Evolutionary conservation across 176 grass and related monocot species (phyloP).

Genomic region (Carex myosuroides): DNA sequence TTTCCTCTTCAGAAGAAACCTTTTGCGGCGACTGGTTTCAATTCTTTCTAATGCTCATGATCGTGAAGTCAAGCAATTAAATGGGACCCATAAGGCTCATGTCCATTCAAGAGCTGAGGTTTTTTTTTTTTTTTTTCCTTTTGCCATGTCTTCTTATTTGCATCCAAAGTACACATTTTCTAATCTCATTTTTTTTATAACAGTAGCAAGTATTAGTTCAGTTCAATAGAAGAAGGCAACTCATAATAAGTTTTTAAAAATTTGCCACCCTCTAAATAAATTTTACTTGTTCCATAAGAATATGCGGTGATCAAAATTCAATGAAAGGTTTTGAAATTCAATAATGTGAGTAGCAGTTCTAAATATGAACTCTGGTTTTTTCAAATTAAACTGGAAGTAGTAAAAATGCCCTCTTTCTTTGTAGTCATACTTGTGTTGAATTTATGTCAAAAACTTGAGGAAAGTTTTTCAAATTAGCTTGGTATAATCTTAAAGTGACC

Average conservation of each 20-base stretch:
- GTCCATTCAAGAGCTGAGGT: slow-evolving; percentile 64
- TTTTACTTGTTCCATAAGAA: not conserved
- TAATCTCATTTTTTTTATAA: not conserved
- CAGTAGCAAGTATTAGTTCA: not conserved
- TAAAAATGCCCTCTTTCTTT: not conserved
- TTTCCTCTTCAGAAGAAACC: slow-evolving; percentile 88
- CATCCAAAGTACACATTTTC: not conserved
- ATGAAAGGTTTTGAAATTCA: not conserved
- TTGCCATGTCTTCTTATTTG: not conserved
- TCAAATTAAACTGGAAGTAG: not conserved
- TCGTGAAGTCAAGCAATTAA: slow-evolving; percentile 61
- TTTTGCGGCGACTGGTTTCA: slow-evolving; percentile 73
- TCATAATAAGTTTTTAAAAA: not conserved
- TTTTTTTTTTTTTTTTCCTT: not conserved
- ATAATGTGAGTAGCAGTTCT: not conserved
- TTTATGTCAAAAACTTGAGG: not conserved
- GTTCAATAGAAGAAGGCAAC: not conserved
- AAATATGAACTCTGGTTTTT: not conserved
- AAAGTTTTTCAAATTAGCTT: not conserved
- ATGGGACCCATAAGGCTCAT: slow-evolving; percentile 83
- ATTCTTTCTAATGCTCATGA: slow-evolving; percentile 79
- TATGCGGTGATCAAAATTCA: not conserved
- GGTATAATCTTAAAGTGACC: not conserved
- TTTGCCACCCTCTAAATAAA: not conserved
- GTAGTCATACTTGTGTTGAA: not conserved